Percentiles rank a stretch among this genome's conserved stretches.
Evolutionary conservation across 2,329 filamentous ascomycete genomes (phyloP).

Genomic region (Aspergillus brunneoviolaceus): DNA sequence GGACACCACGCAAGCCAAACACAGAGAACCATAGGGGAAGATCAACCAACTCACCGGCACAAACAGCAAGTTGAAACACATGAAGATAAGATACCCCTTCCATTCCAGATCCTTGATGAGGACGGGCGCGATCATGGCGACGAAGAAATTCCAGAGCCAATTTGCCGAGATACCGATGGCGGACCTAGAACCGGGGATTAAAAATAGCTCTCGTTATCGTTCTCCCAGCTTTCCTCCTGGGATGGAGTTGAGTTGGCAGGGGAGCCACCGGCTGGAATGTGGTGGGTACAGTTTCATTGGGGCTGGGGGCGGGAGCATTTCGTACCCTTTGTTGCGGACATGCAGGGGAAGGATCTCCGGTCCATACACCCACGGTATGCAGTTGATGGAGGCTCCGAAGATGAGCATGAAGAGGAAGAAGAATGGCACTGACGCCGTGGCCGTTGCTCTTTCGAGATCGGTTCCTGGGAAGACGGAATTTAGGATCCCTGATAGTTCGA

Average conservation of each 20-base stretch:
- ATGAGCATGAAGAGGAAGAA: conserved; percentile 50
- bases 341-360: conserved; percentile 53
- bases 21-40: background rate
- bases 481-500: background rate
- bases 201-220: too few relatives aligned
- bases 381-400: conserved; percentile 48
- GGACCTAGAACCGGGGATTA: conserved; percentile 15
- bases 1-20: background rate
- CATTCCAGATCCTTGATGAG: conserved; percentile 33
- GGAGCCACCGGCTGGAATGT: conserved; percentile 4
- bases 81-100: conserved; percentile 40
- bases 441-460: conserved; percentile 39
- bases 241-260: background rate
- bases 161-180: conserved; percentile 52
- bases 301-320: background rate
- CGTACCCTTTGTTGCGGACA: conserved; percentile 50
- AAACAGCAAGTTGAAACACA: conserved; percentile 35
- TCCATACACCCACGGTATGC: conserved; percentile 53
- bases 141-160: conserved; percentile 53
- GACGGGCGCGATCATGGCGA: conserved; percentile 38
- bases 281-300: background rate
- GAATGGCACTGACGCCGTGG: conserved; percentile 50
- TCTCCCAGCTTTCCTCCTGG: too few relatives aligned
- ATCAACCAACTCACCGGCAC: conserved; percentile 31
- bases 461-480: conserved; percentile 19